Percentiles rank a stretch among this genome's conserved stretches.
Evolutionary conservation across 331 rosid species (phyloP).

Genomic region (Dryas integrifolia): DNA sequence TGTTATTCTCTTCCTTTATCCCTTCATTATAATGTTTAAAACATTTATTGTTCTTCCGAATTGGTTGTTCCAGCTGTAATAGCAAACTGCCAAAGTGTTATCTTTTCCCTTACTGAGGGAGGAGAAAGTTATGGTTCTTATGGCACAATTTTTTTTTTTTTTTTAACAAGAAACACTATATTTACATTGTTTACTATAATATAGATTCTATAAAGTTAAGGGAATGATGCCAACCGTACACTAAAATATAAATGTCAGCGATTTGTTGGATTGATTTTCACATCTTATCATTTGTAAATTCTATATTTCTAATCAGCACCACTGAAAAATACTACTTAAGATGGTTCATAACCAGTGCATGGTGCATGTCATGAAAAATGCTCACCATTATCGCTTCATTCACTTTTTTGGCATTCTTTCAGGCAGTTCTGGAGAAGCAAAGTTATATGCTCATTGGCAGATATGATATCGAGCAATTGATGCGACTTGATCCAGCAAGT

Average conservation of each 20-base stretch:
- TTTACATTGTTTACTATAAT: neutral
- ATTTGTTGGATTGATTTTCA: neutral
- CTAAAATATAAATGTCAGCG: neutral
- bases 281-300: neutral
- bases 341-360: neutral
- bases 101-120: neutral
- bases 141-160: too few species aligned
- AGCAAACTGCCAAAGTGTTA: neutral
- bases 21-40: neutral
- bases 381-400: neutral
- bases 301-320: slow-evolving; percentile 2
- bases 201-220: neutral
- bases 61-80: slow-evolving; percentile 2
- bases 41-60: neutral
- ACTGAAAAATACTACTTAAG: neutral
- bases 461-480: slow-evolving; percentile 87
- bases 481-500: slow-evolving; percentile 83
- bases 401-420: slow-evolving; percentile 27
- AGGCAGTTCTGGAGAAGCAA: slow-evolving; percentile 99
- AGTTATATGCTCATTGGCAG: slow-evolving; percentile 99
- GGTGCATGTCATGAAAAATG: neutral
- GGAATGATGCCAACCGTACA: neutral
- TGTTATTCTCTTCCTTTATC: neutral
- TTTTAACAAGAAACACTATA: neutral
- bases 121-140: neutral